These are phyloP conservation scores for Neoarthrinium moseri DNA, from an alignment of 2,329 filamentous ascomycete genomes.

Conservation along the genomic window DNA sequence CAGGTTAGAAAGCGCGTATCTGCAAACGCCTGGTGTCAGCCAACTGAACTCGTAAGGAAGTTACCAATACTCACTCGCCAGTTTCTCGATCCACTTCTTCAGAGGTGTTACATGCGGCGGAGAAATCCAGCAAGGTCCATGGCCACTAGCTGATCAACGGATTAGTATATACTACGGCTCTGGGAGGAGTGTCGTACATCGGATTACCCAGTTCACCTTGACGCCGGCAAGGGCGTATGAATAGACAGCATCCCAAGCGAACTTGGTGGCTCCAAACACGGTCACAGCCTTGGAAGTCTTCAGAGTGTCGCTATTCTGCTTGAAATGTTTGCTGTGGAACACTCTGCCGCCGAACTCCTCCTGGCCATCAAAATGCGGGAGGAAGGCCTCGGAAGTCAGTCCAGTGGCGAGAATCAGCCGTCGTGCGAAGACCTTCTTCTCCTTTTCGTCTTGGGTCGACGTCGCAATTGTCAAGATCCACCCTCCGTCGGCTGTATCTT, in stretches of 20 bases:
- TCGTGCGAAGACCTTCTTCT: conserved; percentile 28
- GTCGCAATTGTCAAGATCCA: conserved; percentile 24
- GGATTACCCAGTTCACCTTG: conserved; percentile 57
- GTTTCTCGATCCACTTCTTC: conserved; percentile 47
- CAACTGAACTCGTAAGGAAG: too few species aligned
- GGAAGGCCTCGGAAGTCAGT: conserved; percentile 54
- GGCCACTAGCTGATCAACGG: too few species aligned
- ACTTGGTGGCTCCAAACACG: conserved; percentile 62
- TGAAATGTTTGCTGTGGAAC: conserved; percentile 58
- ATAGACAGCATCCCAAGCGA: conserved; percentile 62
- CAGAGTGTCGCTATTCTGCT: conserved; percentile 28
- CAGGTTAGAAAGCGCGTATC: conserved; percentile 67
- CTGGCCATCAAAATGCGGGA: conserved; percentile 49
- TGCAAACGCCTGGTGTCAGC: too few species aligned
- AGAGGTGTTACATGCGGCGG: conserved; percentile 49
- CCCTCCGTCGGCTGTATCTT: conserved; percentile 37
- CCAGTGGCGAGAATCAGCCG: conserved; percentile 64
- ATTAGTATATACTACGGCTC: too few species aligned
- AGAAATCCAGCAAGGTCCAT: conserved; percentile 54
- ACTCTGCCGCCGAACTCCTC: conserved; percentile 50
- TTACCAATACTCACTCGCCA: too few species aligned
- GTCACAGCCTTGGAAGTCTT: conserved; percentile 39
- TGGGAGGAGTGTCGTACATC: too few species aligned
- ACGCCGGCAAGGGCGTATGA: conserved; percentile 52
- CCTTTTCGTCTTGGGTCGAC: background rate